These are phyloP conservation scores for Curvularia verruculosa DNA, from an alignment of 2,329 filamentous ascomycete genomes.

Conservation along the genomic window DNA sequence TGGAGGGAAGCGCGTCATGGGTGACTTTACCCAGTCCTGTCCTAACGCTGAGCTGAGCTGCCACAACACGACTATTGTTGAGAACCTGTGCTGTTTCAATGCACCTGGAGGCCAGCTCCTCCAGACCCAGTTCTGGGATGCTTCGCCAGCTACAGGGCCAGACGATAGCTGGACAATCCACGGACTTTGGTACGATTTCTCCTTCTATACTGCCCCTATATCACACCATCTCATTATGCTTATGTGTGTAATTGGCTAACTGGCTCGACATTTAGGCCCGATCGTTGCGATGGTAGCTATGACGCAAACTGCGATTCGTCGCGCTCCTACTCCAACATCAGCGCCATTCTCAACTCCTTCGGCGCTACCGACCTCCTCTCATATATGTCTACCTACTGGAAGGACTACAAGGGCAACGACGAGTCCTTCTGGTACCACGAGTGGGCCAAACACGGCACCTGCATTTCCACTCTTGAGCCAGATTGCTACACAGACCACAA, in stretches of 20 bases:
- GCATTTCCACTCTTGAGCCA: conserved; percentile 71
- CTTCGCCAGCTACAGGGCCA: conserved; percentile 67
- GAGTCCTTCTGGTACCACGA: conserved; percentile 73
- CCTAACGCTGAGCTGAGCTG: conserved; percentile 63
- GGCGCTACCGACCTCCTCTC: conserved; percentile 63
- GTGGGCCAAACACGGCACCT: conserved; percentile 75
- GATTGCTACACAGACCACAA: conserved; percentile 66
- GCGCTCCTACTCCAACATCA: conserved; percentile 70
- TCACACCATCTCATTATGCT: not conserved
- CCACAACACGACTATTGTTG: conserved; percentile 65
- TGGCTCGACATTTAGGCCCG: conserved; percentile 44
- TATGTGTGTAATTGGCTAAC: not conserved
- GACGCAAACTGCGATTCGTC: conserved; percentile 68
- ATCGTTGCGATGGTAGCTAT: conserved; percentile 71
- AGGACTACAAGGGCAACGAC: conserved; percentile 68
- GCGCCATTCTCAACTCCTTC: conserved; percentile 63
- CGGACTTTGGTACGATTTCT: conserved; percentile 63
- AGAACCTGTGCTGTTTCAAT: conserved; percentile 76
- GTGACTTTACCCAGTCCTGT: conserved; percentile 32
- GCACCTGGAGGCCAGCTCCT: conserved; percentile 73
- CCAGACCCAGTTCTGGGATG: conserved; percentile 81
- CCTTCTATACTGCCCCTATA: not conserved
- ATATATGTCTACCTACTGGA: conserved; percentile 76
- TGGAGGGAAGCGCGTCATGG: conserved; percentile 34
- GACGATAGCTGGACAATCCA: conserved; percentile 76